Conservation (phyloP, 768 basidiomycete genomes). For the Russula virescens region DNA sequence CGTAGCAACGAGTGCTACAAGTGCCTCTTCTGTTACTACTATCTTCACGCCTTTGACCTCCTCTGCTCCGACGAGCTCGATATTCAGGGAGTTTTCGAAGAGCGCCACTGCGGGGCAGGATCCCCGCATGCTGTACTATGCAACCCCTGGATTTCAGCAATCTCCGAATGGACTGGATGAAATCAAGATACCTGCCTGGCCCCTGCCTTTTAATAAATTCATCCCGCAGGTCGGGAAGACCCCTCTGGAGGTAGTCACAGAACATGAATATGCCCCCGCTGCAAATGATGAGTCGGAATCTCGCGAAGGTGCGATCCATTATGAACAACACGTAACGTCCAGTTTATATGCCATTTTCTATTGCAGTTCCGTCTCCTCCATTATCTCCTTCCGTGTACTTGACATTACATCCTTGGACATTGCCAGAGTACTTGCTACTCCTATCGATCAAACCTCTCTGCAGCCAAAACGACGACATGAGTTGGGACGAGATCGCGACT, state of each 20-base stretch:
- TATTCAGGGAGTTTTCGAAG: slow-evolving; percentile 10
- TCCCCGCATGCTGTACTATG: slow-evolving; percentile 22
- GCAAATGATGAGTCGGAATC: neutral
- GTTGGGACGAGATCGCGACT: slow-evolving; percentile 20
- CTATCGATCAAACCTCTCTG: slow-evolving; percentile 11
- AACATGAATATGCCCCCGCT: slow-evolving; percentile 3
- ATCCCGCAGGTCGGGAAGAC: slow-evolving; percentile 20
- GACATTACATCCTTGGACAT: slow-evolving; percentile 18
- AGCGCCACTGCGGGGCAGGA: slow-evolving; percentile 13
- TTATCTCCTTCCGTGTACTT: slow-evolving; percentile 19
- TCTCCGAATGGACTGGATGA: slow-evolving; percentile 20
- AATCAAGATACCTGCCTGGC: slow-evolving; percentile 15
- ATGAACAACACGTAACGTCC: neutral
- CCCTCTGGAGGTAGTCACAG: slow-evolving; percentile 20
- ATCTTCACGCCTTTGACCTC: slow-evolving; percentile 17
- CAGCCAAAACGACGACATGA: neutral
- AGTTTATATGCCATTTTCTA: neutral
- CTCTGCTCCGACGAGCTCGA: slow-evolving; percentile 12
- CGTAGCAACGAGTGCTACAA: slow-evolving; percentile 4
- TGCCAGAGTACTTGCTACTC: slow-evolving; percentile 22
- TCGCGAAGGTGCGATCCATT: slow-evolving; percentile 3
- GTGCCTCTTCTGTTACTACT: slow-evolving; percentile 9
- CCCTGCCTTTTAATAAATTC: slow-evolving; percentile 12
- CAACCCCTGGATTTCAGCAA: slow-evolving; percentile 23
- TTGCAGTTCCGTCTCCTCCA: slow-evolving; percentile 14